These are phyloP conservation scores for Combretum micranthum DNA, from an alignment of 345 rosid species.

Conservation along the genomic window DNA sequence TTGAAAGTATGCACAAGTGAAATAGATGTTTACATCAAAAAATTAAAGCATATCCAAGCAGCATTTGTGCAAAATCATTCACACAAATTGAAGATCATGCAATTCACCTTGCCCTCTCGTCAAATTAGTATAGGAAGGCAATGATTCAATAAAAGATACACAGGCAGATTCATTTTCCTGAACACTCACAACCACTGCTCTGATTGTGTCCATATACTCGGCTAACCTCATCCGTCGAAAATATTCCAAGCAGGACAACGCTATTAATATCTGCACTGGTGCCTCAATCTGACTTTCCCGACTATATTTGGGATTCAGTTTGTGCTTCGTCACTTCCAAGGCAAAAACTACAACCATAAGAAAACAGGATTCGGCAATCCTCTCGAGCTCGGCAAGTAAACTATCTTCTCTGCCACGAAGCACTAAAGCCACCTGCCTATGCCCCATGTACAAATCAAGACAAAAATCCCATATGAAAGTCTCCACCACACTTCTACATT, in stretches of 20 bases:
- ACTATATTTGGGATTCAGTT: conserved; percentile 38
- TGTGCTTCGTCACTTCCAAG: conserved; percentile 65
- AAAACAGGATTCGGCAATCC: conserved; percentile 84
- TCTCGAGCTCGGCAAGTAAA: conserved; percentile 59
- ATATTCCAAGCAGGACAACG: conserved; percentile 80
- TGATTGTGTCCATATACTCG: conserved; percentile 82
- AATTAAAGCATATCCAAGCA: neutral
- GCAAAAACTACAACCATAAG: conserved; percentile 86
- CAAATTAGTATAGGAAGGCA: conserved; percentile 64
- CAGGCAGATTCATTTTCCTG: conserved; percentile 75
- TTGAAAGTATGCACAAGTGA: neutral
- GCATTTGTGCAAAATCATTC: too few species aligned
- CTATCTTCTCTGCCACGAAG: conserved; percentile 50
- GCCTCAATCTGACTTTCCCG: conserved; percentile 51
- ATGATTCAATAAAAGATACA: conserved; percentile 62
- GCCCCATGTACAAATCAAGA: conserved; percentile 62
- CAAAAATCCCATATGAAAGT: conserved; percentile 69
- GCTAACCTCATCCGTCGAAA: conserved; percentile 77
- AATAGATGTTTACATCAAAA: too few species aligned
- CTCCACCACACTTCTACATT: conserved; percentile 52
- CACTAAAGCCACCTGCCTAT: conserved; percentile 52
- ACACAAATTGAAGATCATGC: neutral
- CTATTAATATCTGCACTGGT: conserved; percentile 59
- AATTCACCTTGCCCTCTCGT: conserved; percentile 58
- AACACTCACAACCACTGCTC: conserved; percentile 58